Base-by-base conservation (phyloP, 495 filamentous ascomycete species). In the Xylaria bambusicola region DNA sequence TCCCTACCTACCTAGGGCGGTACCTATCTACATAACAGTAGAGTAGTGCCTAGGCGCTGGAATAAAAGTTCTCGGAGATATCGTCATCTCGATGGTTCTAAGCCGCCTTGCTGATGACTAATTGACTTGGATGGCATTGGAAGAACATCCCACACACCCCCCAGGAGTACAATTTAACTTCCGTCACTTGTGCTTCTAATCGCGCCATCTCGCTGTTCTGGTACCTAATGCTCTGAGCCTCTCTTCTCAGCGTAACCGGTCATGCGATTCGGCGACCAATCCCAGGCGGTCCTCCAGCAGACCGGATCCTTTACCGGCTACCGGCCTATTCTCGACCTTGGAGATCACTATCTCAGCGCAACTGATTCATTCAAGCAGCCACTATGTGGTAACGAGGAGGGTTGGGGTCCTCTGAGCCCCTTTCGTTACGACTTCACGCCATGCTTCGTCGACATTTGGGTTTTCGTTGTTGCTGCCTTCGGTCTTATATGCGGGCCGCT, bases 321-420 rank as follows among this genome's bases (percentile, higher is more conserved):
- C 58, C 76, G 75, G 42, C 65, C 70, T 15, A 62, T 71, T 15
- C 52, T 66, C 46, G 69, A 72, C 51, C 72, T 81, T 9, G 75
- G 75, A 13, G 70, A 65, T 46, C 72, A 73, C 24, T 84, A 84
- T 63, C 73, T 84, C 27, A 72, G 63, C 42, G 76, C 80, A 6
- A 70, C 68, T 5, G 59, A 61, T 41, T 48, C 66, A 44, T 70
- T 71, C 58, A 68, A 66, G 46, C 88, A 94, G 68, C 85, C 88
- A 29, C 81, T 96, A 74, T 97, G 93, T 73, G 83, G 87, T 64
- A 91, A 96, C 75, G 74, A 77, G 33, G 93, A 97, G 74, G 95
- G 95, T 68, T 99, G 94, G 94, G 95, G 95, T 10, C 95, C 95
- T 17, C 57, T 99, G 65, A 94, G 91, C 71, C 84, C 84, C 18